A percentile compares a stretch with the other conserved stretches of the same genome.
Evolutionary conservation across 2,329 filamentous ascomycete genomes (phyloP).

Genomic region (Thelonectria blattea): DNA sequence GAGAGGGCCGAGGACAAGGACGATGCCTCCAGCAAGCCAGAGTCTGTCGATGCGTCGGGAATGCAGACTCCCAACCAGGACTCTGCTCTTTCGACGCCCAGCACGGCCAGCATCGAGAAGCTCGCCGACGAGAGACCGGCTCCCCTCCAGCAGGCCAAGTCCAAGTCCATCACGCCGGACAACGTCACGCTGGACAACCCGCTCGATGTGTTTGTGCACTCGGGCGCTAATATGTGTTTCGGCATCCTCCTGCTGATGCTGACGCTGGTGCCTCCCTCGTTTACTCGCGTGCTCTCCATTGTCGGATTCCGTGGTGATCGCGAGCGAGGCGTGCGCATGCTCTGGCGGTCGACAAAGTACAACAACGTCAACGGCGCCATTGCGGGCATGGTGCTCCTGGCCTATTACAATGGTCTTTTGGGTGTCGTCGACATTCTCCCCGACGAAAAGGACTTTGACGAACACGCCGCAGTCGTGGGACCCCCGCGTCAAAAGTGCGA

Average conservation of each 20-base stretch:
- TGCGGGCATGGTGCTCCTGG: constrained; percentile 78
- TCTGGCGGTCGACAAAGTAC: constrained; percentile 89
- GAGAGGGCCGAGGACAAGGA: constrained; percentile 37
- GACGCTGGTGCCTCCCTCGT: constrained; percentile 91
- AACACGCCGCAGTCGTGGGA: constrained; percentile 65
- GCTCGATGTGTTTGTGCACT: constrained; percentile 87
- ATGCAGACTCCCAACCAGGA: constrained; percentile 48
- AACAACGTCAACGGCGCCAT: constrained; percentile 92
- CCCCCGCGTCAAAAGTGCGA: constrained; percentile 75
- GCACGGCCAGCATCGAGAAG: constrained; percentile 22
- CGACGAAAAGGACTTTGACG: constrained; percentile 57
- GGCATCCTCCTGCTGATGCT: constrained; percentile 85
- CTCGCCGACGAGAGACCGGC: constrained; percentile 28
- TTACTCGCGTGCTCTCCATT: constrained; percentile 83
- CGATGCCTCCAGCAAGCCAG: constrained; percentile 16
- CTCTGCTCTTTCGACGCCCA: constrained; percentile 29
- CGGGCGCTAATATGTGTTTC: constrained; percentile 87
- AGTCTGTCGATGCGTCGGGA: constrained; percentile 46
- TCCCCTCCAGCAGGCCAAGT: constrained; percentile 33
- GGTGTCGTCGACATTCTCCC: constrained; percentile 89
- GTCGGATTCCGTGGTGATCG: constrained; percentile 92
- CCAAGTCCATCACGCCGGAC: constrained; percentile 56
- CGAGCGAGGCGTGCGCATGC: constrained; percentile 78
- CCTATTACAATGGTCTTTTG: constrained; percentile 87
- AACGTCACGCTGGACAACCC: constrained; percentile 73